Base-by-base conservation (phyloP, 2,329 filamentous ascomycete genomes). In the Metarhizium album region DNA sequence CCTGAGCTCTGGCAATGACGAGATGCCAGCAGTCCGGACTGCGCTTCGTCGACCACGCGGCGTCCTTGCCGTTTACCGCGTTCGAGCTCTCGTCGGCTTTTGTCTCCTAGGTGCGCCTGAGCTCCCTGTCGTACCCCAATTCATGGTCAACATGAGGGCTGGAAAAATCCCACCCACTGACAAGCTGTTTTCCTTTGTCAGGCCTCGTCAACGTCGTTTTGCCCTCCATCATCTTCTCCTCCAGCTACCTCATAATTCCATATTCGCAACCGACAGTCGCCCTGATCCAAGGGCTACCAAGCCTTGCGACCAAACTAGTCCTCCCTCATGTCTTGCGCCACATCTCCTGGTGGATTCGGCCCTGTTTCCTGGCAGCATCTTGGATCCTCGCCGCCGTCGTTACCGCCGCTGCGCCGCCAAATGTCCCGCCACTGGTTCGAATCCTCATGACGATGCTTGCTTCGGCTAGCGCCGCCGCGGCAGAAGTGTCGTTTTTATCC, bases 201-300 rank as follows among this genome's bases (percentile, higher is more conserved):
- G 66, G 63, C 46, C 53, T 67, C 49, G 56, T 57, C 47, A 67
- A 63, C 47, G 58, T 55, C 8, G 43, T 65, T 35, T 55, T 67
- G 3, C 59, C 64, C 0, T 61, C 58, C 47, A 58, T 66, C 42
- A 59, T 65, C 35, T 60, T 62, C 50, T 60, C 64, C 5, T 58
- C 61, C 47, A 64, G 64, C 51, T 68, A 68, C 43, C 63, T 68
- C 54, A 64, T 66, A 46, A 59, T 67, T 46, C 64, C 65, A 0
- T 67, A 63, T 43, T 59, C 65, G 1, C 59, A 61, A 33, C 60
- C 62, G 47, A 47, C 59, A 45, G 64, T 68, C 46, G 37, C 64
- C 31, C 52, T 68, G 42, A 59, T 68, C 27, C 62, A 67, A 46
- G 54, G 59, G 3, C 40, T 66, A 1, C 65, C 67, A 4, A 59